Conservation (phyloP, 345 rosid species). For the Leavenworthia alabamica region DNA sequence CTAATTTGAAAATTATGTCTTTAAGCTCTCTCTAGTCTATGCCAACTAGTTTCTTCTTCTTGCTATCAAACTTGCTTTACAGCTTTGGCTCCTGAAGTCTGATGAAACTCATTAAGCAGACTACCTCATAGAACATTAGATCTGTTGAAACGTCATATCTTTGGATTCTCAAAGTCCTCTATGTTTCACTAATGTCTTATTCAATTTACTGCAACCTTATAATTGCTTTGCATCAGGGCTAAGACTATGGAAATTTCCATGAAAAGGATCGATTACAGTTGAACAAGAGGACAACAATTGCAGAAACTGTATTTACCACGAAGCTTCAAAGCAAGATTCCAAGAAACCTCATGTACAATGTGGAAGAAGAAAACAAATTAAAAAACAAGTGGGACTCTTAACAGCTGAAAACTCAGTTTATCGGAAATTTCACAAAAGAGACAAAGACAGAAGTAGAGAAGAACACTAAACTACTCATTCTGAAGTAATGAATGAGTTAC, state of each 20-base stretch:
- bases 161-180: not conserved
- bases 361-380: not conserved
- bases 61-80: not conserved
- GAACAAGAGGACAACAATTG: not conserved
- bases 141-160: not conserved
- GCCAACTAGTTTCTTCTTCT: not conserved
- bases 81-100: not conserved
- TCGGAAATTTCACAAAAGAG: not conserved
- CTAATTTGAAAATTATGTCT: constrained; percentile 21
- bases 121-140: not conserved
- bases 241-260: not conserved
- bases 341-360: not conserved
- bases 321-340: not conserved
- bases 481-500: not conserved
- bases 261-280: not conserved
- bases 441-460: not conserved
- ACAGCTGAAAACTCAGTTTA: not conserved
- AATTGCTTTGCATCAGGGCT: not conserved
- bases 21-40: constrained; percentile 16
- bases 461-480: not conserved
- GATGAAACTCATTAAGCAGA: not conserved
- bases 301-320: not conserved
- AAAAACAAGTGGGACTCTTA: not conserved
- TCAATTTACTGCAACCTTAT: not conserved
- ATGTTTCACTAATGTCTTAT: not conserved